Evolutionary conservation across 495 filamentous ascomycete genomes (phyloP), one percentile per base, ranked within the genome.

Genomic region (Aspergillus saccharolyticus): DNA sequence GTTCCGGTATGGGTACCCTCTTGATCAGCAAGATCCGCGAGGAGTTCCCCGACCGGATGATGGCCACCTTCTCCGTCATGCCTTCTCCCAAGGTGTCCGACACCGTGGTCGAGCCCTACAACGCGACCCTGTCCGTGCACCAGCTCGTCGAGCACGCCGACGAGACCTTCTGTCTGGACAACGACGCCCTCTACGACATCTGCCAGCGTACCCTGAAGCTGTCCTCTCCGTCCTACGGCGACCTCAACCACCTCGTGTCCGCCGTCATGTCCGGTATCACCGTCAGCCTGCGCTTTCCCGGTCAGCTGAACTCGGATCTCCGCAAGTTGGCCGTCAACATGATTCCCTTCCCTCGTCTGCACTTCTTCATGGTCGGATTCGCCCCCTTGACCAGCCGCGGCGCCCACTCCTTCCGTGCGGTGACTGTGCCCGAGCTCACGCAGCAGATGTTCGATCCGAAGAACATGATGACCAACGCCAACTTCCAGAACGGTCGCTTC

Each of bases 341-440:
- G 94, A 95, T 99, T 81, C 94, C 94, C 58, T 99, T 99, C 88
- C 94, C 94, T 68, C 94, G 94, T 89, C 89, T 99, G 55, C 94
- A 99, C 80, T 99, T 99, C 89, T 99, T 99, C 89, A 99, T 99
- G 94, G 95, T 99, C 73, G 94, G 94, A 72, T 99, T 99, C 77
- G 93, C 94, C 74, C 94, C 94, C 71, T 85, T 99, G 64, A 99
- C 94, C 73, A 93, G 89, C 83, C 91, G 94, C 75, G 91, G 92
- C 69, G 85, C 92, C 67, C 71, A 91, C 83, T 87, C 86, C 59
- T 99, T 97, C 94, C 95, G 94, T 73, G 91, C 95, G 61, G 87
- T 99, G 74, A 89, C 85, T 70, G 94, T 99, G 57, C 94, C 95
- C 42, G 94, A 99, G 83, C 84, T 99, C 76, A 99, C 94, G 70